phyloP scores from a whole-genome alignment of 192 early-diverging fungal genomes.

The Coemansia sp. region DNA sequence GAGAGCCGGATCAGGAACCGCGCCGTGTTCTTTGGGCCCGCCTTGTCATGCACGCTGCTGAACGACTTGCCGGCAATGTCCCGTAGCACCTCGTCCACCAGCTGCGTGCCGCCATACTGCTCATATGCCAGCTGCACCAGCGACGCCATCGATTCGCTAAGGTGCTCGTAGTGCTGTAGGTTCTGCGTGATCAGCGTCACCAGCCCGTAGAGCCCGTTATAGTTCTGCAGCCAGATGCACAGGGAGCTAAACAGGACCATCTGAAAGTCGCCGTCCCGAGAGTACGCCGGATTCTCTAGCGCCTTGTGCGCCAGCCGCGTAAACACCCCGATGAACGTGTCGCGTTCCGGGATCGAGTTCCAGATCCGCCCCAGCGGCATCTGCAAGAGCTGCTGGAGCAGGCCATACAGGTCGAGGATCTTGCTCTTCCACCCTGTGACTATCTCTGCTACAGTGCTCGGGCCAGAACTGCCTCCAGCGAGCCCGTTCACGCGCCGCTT shows the following conservation, averaged over 20 bases:
- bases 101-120: constrained; percentile 57
- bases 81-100: constrained; percentile 68
- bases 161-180: constrained; percentile 79
- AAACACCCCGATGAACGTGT: constrained; percentile 54
- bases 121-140: constrained; percentile 59
- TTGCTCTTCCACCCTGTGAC: constrained; percentile 38
- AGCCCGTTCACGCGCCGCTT: constrained; percentile 28
- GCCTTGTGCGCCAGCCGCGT: constrained; percentile 71
- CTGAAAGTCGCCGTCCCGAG: constrained; percentile 60
- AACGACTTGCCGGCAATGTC: constrained; percentile 59
- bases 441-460: constrained; percentile 27
- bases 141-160: constrained; percentile 76
- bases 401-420: constrained; percentile 31
- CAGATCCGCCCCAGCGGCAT: constrained; percentile 57
- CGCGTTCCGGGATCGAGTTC: constrained; percentile 52
- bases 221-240: constrained; percentile 69
- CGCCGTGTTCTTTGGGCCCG: constrained; percentile 75
- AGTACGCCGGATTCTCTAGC: constrained; percentile 69
- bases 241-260: constrained; percentile 59
- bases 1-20: constrained; percentile 78
- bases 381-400: constrained; percentile 34
- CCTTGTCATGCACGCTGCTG: constrained; percentile 63
- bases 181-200: constrained; percentile 76
- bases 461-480: constrained; percentile 13
- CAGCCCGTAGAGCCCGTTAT: constrained; percentile 70